A percentile compares a stretch with the other conserved stretches of the same genome.
phyloP scores from a whole-genome alignment of 345 rosid genomes.

The Rhodomyrtus tomentosa region DNA sequence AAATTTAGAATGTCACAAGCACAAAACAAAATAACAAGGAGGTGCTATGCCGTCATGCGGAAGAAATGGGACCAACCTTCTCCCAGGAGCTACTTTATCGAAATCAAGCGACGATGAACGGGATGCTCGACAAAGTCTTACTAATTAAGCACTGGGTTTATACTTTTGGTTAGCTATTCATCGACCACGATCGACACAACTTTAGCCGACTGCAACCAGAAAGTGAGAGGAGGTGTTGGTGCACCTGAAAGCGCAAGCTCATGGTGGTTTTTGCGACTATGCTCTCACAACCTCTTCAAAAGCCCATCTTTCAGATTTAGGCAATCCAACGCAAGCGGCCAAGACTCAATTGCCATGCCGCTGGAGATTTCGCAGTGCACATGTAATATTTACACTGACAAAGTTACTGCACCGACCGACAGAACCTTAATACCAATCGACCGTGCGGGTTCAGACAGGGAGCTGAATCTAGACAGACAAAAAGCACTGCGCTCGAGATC shows the following conservation, averaged over 20 bases:
- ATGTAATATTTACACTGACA: neutral
- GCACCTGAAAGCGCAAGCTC: neutral
- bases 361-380: neutral
- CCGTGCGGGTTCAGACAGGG: neutral
- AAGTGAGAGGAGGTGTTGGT: neutral
- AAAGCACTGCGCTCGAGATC: neutral
- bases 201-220: neutral
- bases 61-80: neutral
- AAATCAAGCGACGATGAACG: neutral
- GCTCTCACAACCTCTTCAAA: neutral
- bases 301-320: neutral
- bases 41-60: neutral
- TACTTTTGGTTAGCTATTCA: neutral
- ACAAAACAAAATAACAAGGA: neutral
- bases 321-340: neutral
- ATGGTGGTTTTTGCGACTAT: neutral
- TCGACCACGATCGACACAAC: neutral
- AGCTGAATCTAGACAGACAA: neutral
- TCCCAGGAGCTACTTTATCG: neutral
- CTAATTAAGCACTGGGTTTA: accelerated
- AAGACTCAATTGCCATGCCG: neutral
- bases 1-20: neutral
- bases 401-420: neutral
- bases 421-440: neutral
- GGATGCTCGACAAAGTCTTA: neutral